A percentile compares a stretch with the other conserved stretches of the same genome.
Evolutionary conservation across 208 protist species (phyloP).

Genomic region (Herpetomonas samuelpessoai): DNA sequence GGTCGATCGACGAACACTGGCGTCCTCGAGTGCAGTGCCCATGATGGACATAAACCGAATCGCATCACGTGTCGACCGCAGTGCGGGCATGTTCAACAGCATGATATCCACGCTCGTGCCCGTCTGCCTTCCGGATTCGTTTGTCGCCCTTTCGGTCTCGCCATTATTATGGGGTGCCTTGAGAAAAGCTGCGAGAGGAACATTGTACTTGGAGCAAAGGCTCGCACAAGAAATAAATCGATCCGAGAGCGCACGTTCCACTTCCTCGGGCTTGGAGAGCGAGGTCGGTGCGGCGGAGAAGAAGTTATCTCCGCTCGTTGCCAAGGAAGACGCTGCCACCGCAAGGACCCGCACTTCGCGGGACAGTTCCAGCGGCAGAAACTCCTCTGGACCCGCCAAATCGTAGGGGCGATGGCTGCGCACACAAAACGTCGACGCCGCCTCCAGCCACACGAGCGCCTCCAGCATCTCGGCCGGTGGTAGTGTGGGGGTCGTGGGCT

Average conservation of each 20-base stretch:
- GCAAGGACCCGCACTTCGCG: slow-evolving; percentile 64
- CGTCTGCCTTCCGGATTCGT: no score
- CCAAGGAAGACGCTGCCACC: background rate
- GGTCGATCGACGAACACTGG: no score
- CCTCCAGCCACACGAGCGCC: slow-evolving; percentile 70
- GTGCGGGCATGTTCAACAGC: no score
- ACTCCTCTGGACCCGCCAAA: slow-evolving; percentile 30
- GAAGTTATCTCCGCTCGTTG: background rate
- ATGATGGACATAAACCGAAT: no score
- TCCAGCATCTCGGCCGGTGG: slow-evolving; percentile 62
- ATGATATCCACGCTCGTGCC: no score
- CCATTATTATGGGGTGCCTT: no score
- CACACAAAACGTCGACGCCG: slow-evolving; percentile 77
- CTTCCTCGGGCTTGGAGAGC: background rate
- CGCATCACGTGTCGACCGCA: no score
- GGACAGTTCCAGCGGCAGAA: slow-evolving; percentile 54
- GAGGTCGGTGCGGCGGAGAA: background rate
- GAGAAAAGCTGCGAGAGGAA: slow-evolving; percentile 55
- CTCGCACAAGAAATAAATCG: slow-evolving; percentile 56
- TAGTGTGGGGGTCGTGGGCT: slow-evolving; percentile 16
- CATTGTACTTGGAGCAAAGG: slow-evolving; percentile 61
- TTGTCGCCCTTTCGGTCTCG: no score
- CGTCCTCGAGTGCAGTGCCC: no score
- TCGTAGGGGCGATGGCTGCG: slow-evolving; percentile 68
- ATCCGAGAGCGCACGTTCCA: slow-evolving; percentile 17